Percentiles rank a stretch among this genome's conserved stretches.
Evolutionary conservation across 495 filamentous ascomycete genomes (phyloP).

Genomic region (Penicillium dipodomyicola): DNA sequence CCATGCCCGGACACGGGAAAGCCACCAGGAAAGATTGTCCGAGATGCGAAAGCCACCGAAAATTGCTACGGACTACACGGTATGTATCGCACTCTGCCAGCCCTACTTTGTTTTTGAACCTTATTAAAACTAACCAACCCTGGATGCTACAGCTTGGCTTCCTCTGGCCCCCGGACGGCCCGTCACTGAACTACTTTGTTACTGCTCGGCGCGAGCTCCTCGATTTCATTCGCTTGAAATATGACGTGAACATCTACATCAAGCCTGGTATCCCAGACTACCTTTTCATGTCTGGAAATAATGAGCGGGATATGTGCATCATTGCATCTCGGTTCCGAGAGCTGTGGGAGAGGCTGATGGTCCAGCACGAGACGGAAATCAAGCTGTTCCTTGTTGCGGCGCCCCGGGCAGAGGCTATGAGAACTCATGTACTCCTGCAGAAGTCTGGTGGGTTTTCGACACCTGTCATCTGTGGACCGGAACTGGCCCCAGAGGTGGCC

Average conservation of each 20-base stretch:
- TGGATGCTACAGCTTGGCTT: neutral
- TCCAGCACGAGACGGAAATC: conserved; percentile 7
- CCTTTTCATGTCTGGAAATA: conserved; percentile 3
- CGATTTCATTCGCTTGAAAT: neutral
- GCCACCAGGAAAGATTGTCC: neutral
- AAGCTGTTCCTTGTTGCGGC: conserved; percentile 2
- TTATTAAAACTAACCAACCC: neutral
- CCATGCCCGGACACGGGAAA: neutral
- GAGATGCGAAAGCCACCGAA: neutral
- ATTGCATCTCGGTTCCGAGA: neutral
- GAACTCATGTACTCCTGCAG: neutral
- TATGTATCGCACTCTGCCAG: neutral
- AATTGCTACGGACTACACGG: neutral
- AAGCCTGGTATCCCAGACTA: neutral
- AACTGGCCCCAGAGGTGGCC: neutral
- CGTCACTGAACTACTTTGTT: neutral
- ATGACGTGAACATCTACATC: conserved; percentile 3
- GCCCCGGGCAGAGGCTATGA: neutral
- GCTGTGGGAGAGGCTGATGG: neutral
- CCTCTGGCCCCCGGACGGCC: conserved; percentile 1
- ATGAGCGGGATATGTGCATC: neutral
- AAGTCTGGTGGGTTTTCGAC: neutral
- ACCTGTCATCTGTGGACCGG: neutral
- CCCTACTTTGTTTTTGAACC: neutral
- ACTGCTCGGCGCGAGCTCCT: neutral